A percentile compares a stretch with the other conserved stretches of the same genome.
phyloP scores from a whole-genome alignment of 2,329 filamentous ascomycete genomes.

The Pseudogymnoascus sp. region DNA sequence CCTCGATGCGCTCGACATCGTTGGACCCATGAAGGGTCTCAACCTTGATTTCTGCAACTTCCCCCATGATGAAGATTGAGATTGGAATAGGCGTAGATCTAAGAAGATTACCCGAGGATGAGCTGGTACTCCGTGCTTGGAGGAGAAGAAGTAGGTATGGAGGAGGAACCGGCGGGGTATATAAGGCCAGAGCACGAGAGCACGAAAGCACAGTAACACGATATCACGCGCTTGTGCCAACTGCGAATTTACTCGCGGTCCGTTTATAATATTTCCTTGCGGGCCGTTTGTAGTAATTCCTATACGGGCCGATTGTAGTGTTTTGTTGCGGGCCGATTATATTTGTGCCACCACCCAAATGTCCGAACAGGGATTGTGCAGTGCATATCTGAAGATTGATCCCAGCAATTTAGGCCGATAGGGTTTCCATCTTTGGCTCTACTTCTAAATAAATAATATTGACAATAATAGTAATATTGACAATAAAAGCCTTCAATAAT shows the following conservation, averaged over 20 bases:
- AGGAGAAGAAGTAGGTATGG: not conserved
- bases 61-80: not conserved
- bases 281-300: not conserved
- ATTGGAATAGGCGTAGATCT: not conserved
- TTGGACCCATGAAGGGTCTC: slow-evolving; percentile 26
- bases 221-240: not conserved
- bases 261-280: not conserved
- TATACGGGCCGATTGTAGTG: not conserved
- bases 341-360: not conserved
- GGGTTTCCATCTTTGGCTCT: too few relatives aligned
- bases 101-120: not conserved
- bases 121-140: not conserved
- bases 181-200: not conserved
- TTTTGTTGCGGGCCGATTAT: too few relatives aligned
- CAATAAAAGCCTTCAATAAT: too few relatives aligned
- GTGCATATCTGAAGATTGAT: too few relatives aligned
- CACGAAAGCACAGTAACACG: not conserved
- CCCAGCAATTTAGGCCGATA: too few relatives aligned
- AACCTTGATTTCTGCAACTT: not conserved
- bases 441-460: too few relatives aligned
- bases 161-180: not conserved
- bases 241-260: not conserved
- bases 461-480: too few relatives aligned
- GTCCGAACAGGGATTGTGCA: too few relatives aligned
- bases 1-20: slow-evolving; percentile 64